Evolutionary conservation across 2,329 filamentous ascomycete species (phyloP).

Genomic region (Arthrinium puccinioides): DNA sequence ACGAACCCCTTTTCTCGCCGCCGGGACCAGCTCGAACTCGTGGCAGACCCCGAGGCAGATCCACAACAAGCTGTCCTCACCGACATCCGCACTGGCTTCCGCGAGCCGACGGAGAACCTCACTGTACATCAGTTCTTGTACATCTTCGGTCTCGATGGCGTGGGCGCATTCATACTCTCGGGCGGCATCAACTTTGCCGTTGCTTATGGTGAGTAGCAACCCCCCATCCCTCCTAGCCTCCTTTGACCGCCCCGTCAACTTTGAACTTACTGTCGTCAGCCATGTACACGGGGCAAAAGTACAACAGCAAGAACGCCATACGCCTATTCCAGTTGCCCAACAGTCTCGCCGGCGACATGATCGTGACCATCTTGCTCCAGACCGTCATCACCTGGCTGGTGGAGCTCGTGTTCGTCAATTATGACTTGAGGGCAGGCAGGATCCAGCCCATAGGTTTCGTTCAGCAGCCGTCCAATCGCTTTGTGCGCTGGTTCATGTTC

Average conservation of each 20-base stretch:
- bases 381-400: constrained; percentile 44
- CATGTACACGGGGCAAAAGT: constrained; percentile 14
- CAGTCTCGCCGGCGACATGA: constrained; percentile 42
- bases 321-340: constrained; percentile 42
- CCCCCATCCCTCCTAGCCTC: constrained; percentile 5
- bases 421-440: constrained; percentile 34
- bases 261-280: constrained; percentile 8
- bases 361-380: constrained; percentile 44
- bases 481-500: constrained; percentile 37
- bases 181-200: constrained; percentile 45
- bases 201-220: constrained; percentile 34
- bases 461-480: constrained; percentile 22
- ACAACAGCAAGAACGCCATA: constrained; percentile 29
- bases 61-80: not conserved
- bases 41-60: constrained; percentile 2
- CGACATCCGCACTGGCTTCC: not conserved
- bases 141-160: constrained; percentile 37
- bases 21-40: not conserved
- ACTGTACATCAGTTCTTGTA: constrained; percentile 40
- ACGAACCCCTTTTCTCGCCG: constrained; percentile 12
- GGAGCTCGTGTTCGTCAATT: constrained; percentile 38
- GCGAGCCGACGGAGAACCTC: constrained; percentile 28
- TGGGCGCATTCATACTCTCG: constrained; percentile 38
- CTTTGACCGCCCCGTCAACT: no score
- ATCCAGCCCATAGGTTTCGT: constrained; percentile 41